phyloP scores from a whole-genome alignment of 495 filamentous ascomycete genomes.

The Cercophora newfieldiana region DNA sequence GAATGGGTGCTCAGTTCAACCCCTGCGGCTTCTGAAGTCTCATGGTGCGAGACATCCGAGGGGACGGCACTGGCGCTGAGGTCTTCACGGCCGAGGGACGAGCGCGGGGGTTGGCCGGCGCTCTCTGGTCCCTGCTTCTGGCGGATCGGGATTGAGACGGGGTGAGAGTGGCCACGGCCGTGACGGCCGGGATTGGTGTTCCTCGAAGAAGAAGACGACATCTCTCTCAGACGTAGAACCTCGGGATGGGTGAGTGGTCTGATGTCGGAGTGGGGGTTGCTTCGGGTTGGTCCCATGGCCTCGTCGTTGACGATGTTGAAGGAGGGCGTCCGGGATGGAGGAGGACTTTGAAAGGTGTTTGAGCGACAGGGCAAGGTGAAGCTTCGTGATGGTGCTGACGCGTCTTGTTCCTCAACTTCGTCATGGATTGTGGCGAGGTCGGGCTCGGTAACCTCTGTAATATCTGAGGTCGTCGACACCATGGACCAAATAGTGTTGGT shows the following conservation, averaged over 20 bases:
- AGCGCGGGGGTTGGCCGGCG: not conserved
- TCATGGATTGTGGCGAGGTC: constrained; percentile 17
- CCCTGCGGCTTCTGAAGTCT: no score
- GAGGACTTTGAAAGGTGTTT: not conserved
- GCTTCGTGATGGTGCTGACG: constrained; percentile 24
- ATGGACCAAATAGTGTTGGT: constrained; percentile 20
- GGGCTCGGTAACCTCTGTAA: constrained; percentile 29
- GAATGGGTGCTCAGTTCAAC: no score
- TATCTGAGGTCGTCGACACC: constrained; percentile 20
- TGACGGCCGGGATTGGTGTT: not conserved
- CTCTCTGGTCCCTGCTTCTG: not conserved
- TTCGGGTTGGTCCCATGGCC: not conserved
- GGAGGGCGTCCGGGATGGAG: constrained; percentile 2
- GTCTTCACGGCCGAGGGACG: not conserved
- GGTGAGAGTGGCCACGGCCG: not conserved
- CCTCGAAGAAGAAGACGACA: not conserved
- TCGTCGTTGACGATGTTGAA: constrained; percentile 1
- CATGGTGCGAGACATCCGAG: no score
- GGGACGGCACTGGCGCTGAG: not conserved
- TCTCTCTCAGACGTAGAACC: not conserved
- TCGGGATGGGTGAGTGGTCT: not conserved
- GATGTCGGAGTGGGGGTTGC: not conserved
- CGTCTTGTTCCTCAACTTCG: constrained; percentile 14
- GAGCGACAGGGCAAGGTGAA: constrained; percentile 9
- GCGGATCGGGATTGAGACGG: not conserved